Percentiles rank a stretch among this genome's conserved stretches.
These are phyloP conservation scores for Boletus huronensis DNA, from an alignment of 768 basidiomycete genomes.

Conservation along the genomic window DNA sequence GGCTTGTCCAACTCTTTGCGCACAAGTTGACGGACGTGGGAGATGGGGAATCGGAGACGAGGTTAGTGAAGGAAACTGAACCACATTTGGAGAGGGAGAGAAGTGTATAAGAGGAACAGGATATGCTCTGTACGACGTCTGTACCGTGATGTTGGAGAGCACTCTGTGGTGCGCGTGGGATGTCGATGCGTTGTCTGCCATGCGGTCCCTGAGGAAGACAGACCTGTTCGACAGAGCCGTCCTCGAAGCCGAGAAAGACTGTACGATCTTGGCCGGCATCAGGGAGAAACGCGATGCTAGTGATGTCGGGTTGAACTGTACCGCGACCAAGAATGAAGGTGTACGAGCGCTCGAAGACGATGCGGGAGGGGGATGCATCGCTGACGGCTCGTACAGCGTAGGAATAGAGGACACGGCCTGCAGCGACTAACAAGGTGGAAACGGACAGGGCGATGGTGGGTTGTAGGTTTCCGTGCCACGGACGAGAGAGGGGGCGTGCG, in stretches of 20 bases:
- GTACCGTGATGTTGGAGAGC: slow-evolving; percentile 35
- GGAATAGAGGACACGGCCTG: slow-evolving; percentile 54
- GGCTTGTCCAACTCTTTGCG: slow-evolving; percentile 59
- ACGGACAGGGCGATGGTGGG: slow-evolving; percentile 54
- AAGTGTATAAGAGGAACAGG: slow-evolving; percentile 40
- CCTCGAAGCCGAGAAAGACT: slow-evolving; percentile 55
- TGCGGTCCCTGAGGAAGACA: slow-evolving; percentile 23
- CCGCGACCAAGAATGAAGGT: slow-evolving; percentile 35
- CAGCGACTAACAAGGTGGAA: slow-evolving; percentile 57
- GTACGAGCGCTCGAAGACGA: slow-evolving; percentile 47
- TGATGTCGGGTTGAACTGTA: slow-evolving; percentile 44
- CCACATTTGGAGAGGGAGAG: slow-evolving; percentile 61
- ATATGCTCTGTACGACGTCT: slow-evolving; percentile 56
- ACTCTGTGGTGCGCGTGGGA: slow-evolving; percentile 19
- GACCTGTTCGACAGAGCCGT: slow-evolving; percentile 55
- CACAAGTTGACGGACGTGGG: slow-evolving; percentile 41
- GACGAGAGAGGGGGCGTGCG: slow-evolving; percentile 59
- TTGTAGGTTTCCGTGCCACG: slow-evolving; percentile 55
- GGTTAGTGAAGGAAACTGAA: slow-evolving; percentile 39
- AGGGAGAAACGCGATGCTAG: slow-evolving; percentile 47
- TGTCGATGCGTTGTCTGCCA: slow-evolving; percentile 15
- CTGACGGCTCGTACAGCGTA: slow-evolving; percentile 44
- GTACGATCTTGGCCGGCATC: slow-evolving; percentile 44
- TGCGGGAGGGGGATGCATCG: slow-evolving; percentile 37
- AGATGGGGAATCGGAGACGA: slow-evolving; percentile 18